Conservation (phyloP, 2,329 filamentous ascomycete species). For the Diaporthe batatas region DNA sequence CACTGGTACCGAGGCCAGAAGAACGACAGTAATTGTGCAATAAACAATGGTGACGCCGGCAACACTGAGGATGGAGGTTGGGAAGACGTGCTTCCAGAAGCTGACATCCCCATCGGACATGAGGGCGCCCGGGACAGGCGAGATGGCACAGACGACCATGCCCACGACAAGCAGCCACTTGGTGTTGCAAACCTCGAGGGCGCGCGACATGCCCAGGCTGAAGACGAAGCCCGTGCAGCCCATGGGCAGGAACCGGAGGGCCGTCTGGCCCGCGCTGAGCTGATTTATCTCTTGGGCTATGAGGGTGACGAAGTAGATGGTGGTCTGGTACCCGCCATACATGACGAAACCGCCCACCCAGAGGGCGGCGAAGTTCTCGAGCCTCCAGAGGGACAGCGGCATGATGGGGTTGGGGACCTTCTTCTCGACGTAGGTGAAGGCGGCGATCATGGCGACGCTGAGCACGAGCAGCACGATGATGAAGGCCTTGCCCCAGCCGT, state of each 20-base stretch:
- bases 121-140: constrained; percentile 52
- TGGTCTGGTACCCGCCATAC: constrained; percentile 58
- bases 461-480: constrained; percentile 57
- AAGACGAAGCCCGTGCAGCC: constrained; percentile 54
- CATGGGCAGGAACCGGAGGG: constrained; percentile 57
- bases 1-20: constrained; percentile 55
- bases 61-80: constrained; percentile 55
- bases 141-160: constrained; percentile 52
- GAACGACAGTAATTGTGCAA: constrained; percentile 56
- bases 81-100: constrained; percentile 56
- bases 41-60: constrained; percentile 56
- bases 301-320: constrained; percentile 58
- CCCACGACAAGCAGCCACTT: constrained; percentile 54
- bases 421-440: constrained; percentile 57
- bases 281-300: constrained; percentile 56
- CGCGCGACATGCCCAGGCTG: constrained; percentile 52
- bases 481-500: constrained; percentile 60
- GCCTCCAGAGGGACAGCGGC: constrained; percentile 60
- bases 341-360: constrained; percentile 60
- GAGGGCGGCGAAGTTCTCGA: constrained; percentile 59
- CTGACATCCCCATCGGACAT: constrained; percentile 43
- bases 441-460: constrained; percentile 53
- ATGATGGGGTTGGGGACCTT: constrained; percentile 60
- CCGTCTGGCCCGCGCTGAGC: constrained; percentile 55
- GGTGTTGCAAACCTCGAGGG: constrained; percentile 55